Percentiles rank a stretch among this genome's conserved stretches.
These are phyloP conservation scores for Blakeslea trispora DNA, from an alignment of 371 early-diverging fungal genomes.

Conservation along the genomic window DNA sequence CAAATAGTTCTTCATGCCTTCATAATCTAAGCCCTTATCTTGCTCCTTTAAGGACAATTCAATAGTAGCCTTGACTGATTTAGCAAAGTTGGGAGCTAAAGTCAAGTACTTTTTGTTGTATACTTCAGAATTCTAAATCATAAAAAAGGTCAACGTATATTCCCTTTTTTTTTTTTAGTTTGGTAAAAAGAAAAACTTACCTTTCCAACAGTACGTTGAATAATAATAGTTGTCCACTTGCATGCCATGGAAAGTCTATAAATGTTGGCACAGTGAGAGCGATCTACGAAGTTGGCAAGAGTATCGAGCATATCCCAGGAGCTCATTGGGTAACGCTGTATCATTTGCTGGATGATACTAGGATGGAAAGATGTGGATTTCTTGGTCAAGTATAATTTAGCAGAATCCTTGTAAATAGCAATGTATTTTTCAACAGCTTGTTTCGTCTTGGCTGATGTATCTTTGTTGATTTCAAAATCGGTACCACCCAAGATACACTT, in stretches of 20 bases:
- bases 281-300: constrained; percentile 53
- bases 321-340: constrained; percentile 63
- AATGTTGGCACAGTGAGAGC: constrained; percentile 59
- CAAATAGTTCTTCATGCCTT: constrained; percentile 32
- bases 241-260: constrained; percentile 69
- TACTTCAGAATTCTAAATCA: constrained; percentile 40
- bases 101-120: constrained; percentile 37
- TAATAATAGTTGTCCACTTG: constrained; percentile 45
- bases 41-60: constrained; percentile 20
- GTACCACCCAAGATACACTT: constrained; percentile 58
- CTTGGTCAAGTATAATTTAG: constrained; percentile 67
- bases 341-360: constrained; percentile 64
- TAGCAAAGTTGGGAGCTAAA: constrained; percentile 29
- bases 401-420: constrained; percentile 52
- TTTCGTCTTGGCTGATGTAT: constrained; percentile 37
- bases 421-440: constrained; percentile 31
- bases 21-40: constrained; percentile 27
- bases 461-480: constrained; percentile 43
- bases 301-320: constrained; percentile 63
- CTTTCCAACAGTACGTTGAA: constrained; percentile 53
- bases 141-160: no score
- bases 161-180: no score
- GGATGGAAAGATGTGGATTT: constrained; percentile 69
- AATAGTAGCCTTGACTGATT: constrained; percentile 27
- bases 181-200: constrained; percentile 8